Evolutionary conservation across 2,329 filamentous ascomycete genomes (phyloP).

Genomic region (Tolypocladium tundrense): DNA sequence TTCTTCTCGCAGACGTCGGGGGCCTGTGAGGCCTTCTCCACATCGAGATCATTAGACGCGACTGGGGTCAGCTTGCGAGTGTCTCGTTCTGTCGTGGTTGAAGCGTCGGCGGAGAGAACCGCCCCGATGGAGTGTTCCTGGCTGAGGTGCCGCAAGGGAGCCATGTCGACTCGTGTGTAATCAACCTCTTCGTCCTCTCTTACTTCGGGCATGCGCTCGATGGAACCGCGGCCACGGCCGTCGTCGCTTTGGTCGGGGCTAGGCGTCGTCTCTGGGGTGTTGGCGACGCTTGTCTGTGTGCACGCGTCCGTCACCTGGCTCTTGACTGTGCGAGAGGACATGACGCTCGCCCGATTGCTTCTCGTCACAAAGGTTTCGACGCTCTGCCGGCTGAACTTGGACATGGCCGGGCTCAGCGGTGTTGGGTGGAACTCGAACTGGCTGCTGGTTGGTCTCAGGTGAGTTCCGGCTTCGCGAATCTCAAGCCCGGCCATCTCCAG

Average conservation of each 20-base stretch:
- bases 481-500: constrained; percentile 85
- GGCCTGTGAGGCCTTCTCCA: constrained; percentile 10
- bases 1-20: constrained; percentile 15
- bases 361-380: constrained; percentile 50
- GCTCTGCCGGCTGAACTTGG: constrained; percentile 53
- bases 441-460: constrained; percentile 59
- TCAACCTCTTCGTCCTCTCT: constrained; percentile 37
- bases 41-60: constrained; percentile 13
- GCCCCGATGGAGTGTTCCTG: constrained; percentile 24
- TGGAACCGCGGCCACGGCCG: constrained; percentile 29
- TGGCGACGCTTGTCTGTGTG: constrained; percentile 49
- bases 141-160: constrained; percentile 35
- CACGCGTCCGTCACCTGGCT: constrained; percentile 61
- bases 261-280: constrained; percentile 43
- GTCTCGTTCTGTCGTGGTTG: neutral
- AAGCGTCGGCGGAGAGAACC: neutral
- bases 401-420: constrained; percentile 62
- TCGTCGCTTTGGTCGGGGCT: constrained; percentile 45
- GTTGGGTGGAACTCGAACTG: constrained; percentile 75
- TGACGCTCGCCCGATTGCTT: constrained; percentile 65
- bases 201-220: constrained; percentile 24
- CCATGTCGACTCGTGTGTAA: constrained; percentile 48
- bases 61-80: neutral
- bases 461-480: constrained; percentile 76
- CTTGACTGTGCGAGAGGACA: constrained; percentile 59